Evolutionary conservation across 805 yeast species (phyloP).

Genomic region (Zygosaccharomyces bailii): DNA sequence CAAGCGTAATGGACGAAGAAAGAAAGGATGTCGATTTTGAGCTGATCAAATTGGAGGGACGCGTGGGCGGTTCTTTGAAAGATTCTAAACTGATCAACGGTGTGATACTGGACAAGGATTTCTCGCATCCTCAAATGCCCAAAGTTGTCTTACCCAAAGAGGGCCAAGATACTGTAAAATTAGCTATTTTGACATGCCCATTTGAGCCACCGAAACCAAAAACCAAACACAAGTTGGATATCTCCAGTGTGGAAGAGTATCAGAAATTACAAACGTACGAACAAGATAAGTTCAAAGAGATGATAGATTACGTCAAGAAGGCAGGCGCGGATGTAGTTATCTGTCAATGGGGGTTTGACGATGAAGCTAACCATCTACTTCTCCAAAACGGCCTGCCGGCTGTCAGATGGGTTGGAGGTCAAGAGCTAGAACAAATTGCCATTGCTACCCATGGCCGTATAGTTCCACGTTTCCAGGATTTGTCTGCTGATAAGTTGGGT

Average conservation of each 20-base stretch:
- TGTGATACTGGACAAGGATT: constrained; percentile 91
- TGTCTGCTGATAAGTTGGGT: constrained; percentile 78
- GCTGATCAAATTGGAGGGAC: constrained; percentile 90
- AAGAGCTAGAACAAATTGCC: constrained; percentile 91
- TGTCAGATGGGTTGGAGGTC: constrained; percentile 98
- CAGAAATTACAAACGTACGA: constrained; percentile 87
- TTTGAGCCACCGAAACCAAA: constrained; percentile 99
- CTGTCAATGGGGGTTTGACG: constrained; percentile 99
- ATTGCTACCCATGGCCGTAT: constrained; percentile 97
- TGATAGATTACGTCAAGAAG: constrained; percentile 81
- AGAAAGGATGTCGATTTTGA: constrained; percentile 97
- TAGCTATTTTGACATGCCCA: constrained; percentile 96
- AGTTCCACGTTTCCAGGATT: constrained; percentile 95
- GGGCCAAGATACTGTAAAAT: constrained; percentile 59
- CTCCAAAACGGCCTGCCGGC: constrained; percentile 89
- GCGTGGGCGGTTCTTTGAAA: constrained; percentile 89
- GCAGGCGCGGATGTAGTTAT: constrained; percentile 95
- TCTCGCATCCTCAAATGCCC: constrained; percentile 98
- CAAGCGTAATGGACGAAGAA: constrained; percentile 85
- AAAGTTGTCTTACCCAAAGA: constrained; percentile 47
- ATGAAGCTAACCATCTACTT: constrained; percentile 92
- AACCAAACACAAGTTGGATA: constrained; percentile 95
- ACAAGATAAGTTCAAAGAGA: constrained; percentile 81
- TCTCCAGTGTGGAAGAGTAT: constrained; percentile 91
- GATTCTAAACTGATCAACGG: constrained; percentile 86